Evolutionary conservation across 768 basidiomycete species (phyloP).

Genomic region (Tulasnella sp.): DNA sequence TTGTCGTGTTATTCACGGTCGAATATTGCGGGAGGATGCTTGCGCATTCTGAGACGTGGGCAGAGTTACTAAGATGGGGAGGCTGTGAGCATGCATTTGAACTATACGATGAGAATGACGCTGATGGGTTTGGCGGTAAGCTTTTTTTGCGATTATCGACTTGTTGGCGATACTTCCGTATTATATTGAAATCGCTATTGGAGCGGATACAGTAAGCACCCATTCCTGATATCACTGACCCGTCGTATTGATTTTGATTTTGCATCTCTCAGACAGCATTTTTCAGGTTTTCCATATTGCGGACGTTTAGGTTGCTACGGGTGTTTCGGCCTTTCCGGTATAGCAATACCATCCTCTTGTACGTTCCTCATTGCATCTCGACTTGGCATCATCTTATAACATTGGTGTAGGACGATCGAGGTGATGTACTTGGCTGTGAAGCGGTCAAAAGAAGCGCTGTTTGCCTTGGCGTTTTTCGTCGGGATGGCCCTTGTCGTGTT

Average conservation of each 20-base stretch:
- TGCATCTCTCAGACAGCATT: constrained; percentile 47
- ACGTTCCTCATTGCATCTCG: constrained; percentile 27
- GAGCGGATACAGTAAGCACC: constrained; percentile 77
- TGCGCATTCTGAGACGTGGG: constrained; percentile 64
- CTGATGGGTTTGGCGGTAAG: constrained; percentile 26
- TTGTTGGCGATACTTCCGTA: constrained; percentile 77
- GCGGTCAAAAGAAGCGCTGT: constrained; percentile 72
- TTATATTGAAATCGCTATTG: constrained; percentile 72
- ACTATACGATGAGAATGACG: neutral
- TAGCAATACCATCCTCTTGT: constrained; percentile 72
- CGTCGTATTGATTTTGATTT: neutral
- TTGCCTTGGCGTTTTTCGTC: constrained; percentile 82
- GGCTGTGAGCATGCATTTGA: constrained; percentile 40
- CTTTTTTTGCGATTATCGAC: constrained; percentile 80
- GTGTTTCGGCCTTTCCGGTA: constrained; percentile 85
- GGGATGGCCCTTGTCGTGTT: constrained; percentile 78
- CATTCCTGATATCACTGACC: neutral
- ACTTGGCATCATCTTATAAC: neutral
- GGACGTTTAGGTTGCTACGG: constrained; percentile 77
- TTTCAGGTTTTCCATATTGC: constrained; percentile 81
- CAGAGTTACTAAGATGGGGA: constrained; percentile 47
- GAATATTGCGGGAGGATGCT: constrained; percentile 64
- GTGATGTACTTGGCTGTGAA: constrained; percentile 86
- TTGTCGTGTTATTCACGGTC: constrained; percentile 76
- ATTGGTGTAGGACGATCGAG: constrained; percentile 54